Percentiles rank a stretch among this genome's conserved stretches.
Evolutionary conservation across 805 yeast genomes (phyloP).

Genomic region (Lipomyces chichibuensis): DNA sequence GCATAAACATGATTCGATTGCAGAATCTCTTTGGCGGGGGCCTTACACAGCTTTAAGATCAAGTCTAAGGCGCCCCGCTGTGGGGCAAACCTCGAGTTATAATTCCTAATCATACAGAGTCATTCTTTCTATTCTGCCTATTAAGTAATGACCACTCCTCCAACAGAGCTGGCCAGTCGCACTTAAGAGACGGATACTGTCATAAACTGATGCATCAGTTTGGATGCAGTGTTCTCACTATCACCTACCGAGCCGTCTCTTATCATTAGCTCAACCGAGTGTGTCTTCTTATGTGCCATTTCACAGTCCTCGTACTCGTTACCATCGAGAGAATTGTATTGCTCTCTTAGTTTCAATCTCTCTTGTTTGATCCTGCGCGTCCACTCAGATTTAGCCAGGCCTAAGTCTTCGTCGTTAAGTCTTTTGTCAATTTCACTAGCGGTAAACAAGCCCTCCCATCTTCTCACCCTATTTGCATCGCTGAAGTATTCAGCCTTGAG

Average conservation of each 20-base stretch:
- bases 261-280: not conserved
- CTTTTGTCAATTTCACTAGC: constrained; percentile 6
- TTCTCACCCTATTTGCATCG: not conserved
- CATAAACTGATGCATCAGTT: not conserved
- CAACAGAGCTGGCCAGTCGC: not conserved
- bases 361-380: not conserved
- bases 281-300: not conserved
- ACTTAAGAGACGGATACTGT: not conserved
- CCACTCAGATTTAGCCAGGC: not conserved
- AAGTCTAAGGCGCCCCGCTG: not conserved
- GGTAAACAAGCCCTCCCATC: constrained; percentile 1
- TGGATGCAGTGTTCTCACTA: not conserved
- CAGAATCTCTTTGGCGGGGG: too few species aligned
- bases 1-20: too few species aligned
- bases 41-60: not conserved
- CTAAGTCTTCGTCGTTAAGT: constrained; percentile 5
- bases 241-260: not conserved
- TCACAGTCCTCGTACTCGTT: not conserved
- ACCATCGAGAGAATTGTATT: not conserved
- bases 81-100: not conserved
- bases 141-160: not conserved
- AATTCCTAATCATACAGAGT: not conserved
- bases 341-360: constrained; percentile 1
- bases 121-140: not conserved
- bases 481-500: constrained; percentile 8